Conservation (phyloP, 352 stramenopile genomes). For the Ophiocytium majus region DNA sequence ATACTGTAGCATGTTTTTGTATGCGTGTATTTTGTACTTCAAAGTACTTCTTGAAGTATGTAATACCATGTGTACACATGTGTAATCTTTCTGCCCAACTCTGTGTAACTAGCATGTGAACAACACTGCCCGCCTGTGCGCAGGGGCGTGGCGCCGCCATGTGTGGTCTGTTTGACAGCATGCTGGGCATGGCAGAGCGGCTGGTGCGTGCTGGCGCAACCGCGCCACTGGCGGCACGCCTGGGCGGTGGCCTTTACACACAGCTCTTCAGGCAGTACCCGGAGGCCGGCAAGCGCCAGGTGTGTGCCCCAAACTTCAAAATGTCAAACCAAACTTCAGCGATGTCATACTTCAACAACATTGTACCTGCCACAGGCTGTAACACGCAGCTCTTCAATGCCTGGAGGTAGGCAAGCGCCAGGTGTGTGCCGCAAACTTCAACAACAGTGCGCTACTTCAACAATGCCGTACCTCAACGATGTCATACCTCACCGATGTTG, state of each 20-base stretch:
- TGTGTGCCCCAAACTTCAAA: not conserved
- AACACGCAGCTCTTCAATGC: slow-evolving; percentile 46
- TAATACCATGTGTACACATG: no score
- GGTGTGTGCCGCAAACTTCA: not conserved
- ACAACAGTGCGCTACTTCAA: not conserved
- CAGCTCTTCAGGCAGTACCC: slow-evolving; percentile 43
- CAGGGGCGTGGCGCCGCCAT: slow-evolving; percentile 29
- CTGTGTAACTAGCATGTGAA: no score
- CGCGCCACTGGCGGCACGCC: not conserved
- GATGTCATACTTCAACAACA: no score
- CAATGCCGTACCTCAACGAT: no score
- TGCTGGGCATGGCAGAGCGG: slow-evolving; percentile 36
- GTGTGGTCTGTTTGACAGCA: slow-evolving; percentile 38
- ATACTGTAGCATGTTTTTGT: no score
- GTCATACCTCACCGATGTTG: no score
- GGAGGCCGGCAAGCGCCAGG: slow-evolving; percentile 10
- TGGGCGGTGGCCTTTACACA: slow-evolving; percentile 39
- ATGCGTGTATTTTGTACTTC: no score
- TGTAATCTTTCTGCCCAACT: no score
- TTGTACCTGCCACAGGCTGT: no score
- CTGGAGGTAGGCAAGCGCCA: slow-evolving; percentile 6
- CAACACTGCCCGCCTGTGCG: not conserved
- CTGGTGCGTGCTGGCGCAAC: slow-evolving; percentile 28
- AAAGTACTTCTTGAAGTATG: no score
- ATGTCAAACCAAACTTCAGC: not conserved